phyloP scores from a whole-genome alignment of 148 eudicot genomes.

The Diospyros kaki region DNA sequence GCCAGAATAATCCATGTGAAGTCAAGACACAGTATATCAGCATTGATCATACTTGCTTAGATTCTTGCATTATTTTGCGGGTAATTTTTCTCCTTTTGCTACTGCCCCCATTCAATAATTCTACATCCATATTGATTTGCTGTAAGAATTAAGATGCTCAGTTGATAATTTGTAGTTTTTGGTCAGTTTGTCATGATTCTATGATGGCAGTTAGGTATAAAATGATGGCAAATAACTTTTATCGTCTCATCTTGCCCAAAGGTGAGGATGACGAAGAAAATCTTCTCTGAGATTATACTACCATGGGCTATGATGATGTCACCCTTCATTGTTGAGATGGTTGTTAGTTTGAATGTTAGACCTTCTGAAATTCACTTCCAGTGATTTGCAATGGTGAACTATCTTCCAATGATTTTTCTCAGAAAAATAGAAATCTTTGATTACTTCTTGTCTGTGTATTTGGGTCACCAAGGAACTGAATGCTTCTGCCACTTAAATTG shows the following conservation, averaged over 20 bases:
- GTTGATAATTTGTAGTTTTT: not conserved
- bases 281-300: not conserved
- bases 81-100: not conserved
- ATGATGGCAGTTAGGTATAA: not conserved
- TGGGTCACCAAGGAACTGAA: not conserved
- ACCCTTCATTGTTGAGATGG: not conserved
- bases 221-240: not conserved
- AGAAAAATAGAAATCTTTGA: not conserved
- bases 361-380: not conserved
- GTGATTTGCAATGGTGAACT: not conserved
- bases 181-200: not conserved
- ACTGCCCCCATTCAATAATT: not conserved
- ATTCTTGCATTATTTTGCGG: not conserved
- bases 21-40: no score
- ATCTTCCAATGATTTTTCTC: not conserved
- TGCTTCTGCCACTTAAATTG: not conserved
- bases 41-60: not conserved
- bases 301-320: not conserved
- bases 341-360: not conserved
- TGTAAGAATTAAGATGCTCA: not conserved
- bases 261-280: not conserved
- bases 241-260: not conserved
- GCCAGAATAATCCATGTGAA: no score
- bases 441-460: not conserved
- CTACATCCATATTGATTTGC: no score